These are phyloP conservation scores for Chenopodium quinoa DNA, from an alignment of 148 eudicot genomes.

Conservation along the genomic window DNA sequence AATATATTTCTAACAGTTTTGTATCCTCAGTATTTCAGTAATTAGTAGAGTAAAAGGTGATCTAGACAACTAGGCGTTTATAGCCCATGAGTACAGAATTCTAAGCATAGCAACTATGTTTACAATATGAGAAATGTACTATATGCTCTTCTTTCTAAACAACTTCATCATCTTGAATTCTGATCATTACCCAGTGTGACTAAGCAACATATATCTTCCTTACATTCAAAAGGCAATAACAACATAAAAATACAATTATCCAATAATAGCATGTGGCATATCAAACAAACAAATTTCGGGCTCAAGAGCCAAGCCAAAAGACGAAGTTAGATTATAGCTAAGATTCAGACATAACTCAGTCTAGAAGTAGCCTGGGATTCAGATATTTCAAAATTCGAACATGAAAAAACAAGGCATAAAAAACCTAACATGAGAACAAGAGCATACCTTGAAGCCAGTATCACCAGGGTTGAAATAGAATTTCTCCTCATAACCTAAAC, in stretches of 20 bases:
- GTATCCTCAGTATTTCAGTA: background rate
- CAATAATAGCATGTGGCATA: background rate
- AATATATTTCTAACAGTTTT: background rate
- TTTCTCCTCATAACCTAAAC: slow-evolving; percentile 90
- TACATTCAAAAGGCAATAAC: background rate
- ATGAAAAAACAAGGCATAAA: background rate
- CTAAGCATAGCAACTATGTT: background rate
- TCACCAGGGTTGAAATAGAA: slow-evolving; percentile 95
- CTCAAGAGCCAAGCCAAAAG: background rate
- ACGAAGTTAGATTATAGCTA: background rate
- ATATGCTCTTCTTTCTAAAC: background rate
- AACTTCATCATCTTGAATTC: background rate
- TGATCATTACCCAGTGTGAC: background rate
- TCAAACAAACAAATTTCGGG: background rate
- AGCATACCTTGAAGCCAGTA: slow-evolving; percentile 90
- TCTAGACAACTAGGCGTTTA: background rate
- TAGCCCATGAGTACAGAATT: background rate
- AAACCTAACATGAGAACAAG: background rate
- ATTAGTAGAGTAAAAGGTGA: background rate
- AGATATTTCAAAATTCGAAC: background rate
- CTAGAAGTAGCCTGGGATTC: background rate
- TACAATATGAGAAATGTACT: background rate
- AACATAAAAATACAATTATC: background rate
- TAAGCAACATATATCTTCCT: background rate
- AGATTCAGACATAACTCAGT: background rate